Percentiles rank a stretch among this genome's conserved stretches.
These are phyloP conservation scores for Ceratocystis colombiana DNA, from an alignment of 2,329 filamentous ascomycete genomes.

Conservation along the genomic window DNA sequence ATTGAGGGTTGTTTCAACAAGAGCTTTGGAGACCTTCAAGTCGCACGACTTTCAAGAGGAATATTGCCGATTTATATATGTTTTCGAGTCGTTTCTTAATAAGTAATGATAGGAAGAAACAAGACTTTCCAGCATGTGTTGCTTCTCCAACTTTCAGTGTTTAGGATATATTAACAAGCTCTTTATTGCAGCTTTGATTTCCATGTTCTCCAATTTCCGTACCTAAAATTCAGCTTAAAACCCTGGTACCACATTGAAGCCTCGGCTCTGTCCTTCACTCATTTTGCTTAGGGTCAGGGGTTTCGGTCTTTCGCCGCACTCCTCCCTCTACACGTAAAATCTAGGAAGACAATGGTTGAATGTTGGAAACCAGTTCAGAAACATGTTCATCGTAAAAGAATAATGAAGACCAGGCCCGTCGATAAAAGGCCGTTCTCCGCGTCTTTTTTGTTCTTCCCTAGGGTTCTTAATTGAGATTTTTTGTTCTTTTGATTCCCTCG, in stretches of 20 bases:
- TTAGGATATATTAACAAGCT: neutral
- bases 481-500: constrained; percentile 27
- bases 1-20: neutral
- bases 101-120: neutral
- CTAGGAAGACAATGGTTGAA: constrained; percentile 13
- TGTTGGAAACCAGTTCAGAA: constrained; percentile 25
- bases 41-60: neutral
- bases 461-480: constrained; percentile 25
- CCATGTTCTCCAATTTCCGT: neutral
- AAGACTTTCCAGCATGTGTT: neutral
- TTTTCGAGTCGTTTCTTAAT: neutral
- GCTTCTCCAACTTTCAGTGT: constrained; percentile 3
- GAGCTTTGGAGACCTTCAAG: neutral
- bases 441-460: constrained; percentile 26
- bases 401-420: constrained; percentile 26
- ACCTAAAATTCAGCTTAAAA: neutral
- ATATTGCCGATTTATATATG: neutral
- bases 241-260: neutral
- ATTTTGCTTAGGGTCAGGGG: no score
- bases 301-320: neutral
- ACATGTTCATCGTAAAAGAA: constrained; percentile 27
- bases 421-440: constrained; percentile 25
- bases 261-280: neutral
- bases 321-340: neutral
- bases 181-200: no score